Conservation (phyloP, 768 basidiomycete species). For the Phylloporus scabripes region DNA sequence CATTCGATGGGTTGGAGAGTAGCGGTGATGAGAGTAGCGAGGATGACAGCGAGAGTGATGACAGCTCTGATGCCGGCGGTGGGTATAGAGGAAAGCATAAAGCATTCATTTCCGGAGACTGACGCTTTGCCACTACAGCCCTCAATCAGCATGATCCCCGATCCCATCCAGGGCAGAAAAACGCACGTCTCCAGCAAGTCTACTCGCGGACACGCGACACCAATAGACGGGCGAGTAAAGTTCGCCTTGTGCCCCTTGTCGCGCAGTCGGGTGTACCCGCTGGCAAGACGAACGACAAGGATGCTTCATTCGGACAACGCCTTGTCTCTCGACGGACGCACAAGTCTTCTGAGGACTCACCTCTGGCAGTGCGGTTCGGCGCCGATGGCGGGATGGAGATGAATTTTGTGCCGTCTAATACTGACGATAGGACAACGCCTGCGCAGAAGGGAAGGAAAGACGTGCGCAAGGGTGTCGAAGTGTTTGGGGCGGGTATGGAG, state of each 20-base stretch:
- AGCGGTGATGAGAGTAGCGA: conserved; percentile 41
- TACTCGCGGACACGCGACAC: conserved; percentile 38
- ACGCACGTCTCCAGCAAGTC: conserved; percentile 42
- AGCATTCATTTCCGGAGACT: conserved; percentile 11
- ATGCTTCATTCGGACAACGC: conserved; percentile 70
- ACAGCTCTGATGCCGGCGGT: conserved; percentile 61
- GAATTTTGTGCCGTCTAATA: conserved; percentile 65
- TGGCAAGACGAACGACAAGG: conserved; percentile 35
- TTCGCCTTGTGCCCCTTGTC: conserved; percentile 64
- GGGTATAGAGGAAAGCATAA: conserved; percentile 11
- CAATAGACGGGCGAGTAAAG: conserved; percentile 42
- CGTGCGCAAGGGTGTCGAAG: conserved; percentile 59
- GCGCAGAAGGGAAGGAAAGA: conserved; percentile 33
- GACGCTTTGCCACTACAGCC: conserved; percentile 30
- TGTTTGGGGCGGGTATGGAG: conserved; percentile 88
- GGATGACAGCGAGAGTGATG: conserved; percentile 37
- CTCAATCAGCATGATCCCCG: conserved; percentile 55
- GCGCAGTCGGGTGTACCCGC: conserved; percentile 33
- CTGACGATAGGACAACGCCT: conserved; percentile 13
- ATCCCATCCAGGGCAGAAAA: conserved; percentile 44
- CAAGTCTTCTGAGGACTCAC: conserved; percentile 8
- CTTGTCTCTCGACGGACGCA: conserved; percentile 32
- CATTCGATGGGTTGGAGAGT: conserved; percentile 50
- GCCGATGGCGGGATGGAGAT: conserved; percentile 75
- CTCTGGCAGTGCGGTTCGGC: conserved; percentile 18